Base-by-base conservation (phyloP, 2,329 filamentous ascomycete species). In the Alternaria dauci region DNA sequence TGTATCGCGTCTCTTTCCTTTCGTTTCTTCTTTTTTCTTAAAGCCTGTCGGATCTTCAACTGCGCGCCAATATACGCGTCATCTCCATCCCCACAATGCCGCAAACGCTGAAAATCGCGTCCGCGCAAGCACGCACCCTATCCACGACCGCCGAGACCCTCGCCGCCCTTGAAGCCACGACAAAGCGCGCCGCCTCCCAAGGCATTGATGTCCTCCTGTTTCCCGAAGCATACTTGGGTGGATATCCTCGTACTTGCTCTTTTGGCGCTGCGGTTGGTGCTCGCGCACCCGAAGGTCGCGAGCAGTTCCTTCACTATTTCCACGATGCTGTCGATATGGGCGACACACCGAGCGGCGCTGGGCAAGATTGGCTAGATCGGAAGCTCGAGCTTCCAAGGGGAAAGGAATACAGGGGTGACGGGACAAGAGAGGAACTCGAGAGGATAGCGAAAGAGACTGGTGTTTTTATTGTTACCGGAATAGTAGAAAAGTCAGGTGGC, bases 141-240 rank as follows among this genome's bases (percentile, higher is more conserved):
- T 70, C 77, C 41, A 83, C 81, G 11, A 80, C 82, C n/a, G 55
- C 73, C 42, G 75, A 85, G 34, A 96, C 93, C 1, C 85, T 97
- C 56, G 72, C 79, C 7, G 86, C 89, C 36, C 86, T 97, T 52
- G 84, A 88, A 71, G 68, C 77, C 11, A 87, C 91, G 14, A 89
- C 91, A 34, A 80, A 80, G 25, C 80, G 83, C 36, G 93, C 93
- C n/a, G 86, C 89, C 4, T 84, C 76, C 12, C 77, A 81, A 42
- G 82, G 81, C 48, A 82, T 87, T 16, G 82, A 95, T 76, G 84
- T 97, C 51, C 84, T 97, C 28, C 87, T 97, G 53, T 94, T 97
- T 62, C 94, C 94, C 0, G 94, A 98, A 81, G 94, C 94, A 23
- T 97, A 93, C 75, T 85, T 97, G 2, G 94, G 94, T 47, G 94